Conservation (phyloP, 768 basidiomycete species). For the Auriscalpium orientale region DNA sequence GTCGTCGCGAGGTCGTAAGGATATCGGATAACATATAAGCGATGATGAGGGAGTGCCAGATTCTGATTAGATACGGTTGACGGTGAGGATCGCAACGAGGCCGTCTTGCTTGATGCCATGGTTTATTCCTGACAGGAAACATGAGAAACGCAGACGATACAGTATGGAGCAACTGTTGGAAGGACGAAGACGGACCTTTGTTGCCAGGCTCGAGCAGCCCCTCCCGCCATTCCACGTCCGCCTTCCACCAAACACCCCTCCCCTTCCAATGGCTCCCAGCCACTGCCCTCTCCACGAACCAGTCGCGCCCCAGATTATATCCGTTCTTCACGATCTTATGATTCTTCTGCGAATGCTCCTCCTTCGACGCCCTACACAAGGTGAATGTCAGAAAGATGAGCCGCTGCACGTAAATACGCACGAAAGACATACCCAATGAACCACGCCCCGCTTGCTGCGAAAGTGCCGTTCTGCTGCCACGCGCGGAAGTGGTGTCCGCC, state of each 20-base stretch:
- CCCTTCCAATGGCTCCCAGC: slow-evolving; percentile 49
- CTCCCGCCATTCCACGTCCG: slow-evolving; percentile 67
- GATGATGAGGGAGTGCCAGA: background rate
- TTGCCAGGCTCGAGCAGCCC: slow-evolving; percentile 64
- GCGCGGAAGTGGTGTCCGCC: slow-evolving; percentile 89
- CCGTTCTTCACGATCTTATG: slow-evolving; percentile 75
- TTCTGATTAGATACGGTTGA: slow-evolving; percentile 34
- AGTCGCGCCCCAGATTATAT: slow-evolving; percentile 78
- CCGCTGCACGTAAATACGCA: background rate
- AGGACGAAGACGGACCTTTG: slow-evolving; percentile 39
- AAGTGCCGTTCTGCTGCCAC: slow-evolving; percentile 81
- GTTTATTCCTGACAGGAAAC: slow-evolving; percentile 50
- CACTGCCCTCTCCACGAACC: slow-evolving; percentile 60
- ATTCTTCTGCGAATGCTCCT: slow-evolving; percentile 55
- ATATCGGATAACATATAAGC: background rate
- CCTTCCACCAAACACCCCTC: slow-evolving; percentile 58
- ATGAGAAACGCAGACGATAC: background rate
- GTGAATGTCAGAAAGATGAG: background rate
- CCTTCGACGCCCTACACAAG: slow-evolving; percentile 57
- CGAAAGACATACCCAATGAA: slow-evolving; percentile 51
- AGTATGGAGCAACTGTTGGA: background rate
- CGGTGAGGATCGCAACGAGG: slow-evolving; percentile 69
- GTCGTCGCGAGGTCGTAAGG: background rate
- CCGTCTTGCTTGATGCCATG: slow-evolving; percentile 81
- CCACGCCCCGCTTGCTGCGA: slow-evolving; percentile 71